These are phyloP conservation scores for Phytophthora capsici DNA, from an alignment of 352 stramenopile species.

Conservation along the genomic window DNA sequence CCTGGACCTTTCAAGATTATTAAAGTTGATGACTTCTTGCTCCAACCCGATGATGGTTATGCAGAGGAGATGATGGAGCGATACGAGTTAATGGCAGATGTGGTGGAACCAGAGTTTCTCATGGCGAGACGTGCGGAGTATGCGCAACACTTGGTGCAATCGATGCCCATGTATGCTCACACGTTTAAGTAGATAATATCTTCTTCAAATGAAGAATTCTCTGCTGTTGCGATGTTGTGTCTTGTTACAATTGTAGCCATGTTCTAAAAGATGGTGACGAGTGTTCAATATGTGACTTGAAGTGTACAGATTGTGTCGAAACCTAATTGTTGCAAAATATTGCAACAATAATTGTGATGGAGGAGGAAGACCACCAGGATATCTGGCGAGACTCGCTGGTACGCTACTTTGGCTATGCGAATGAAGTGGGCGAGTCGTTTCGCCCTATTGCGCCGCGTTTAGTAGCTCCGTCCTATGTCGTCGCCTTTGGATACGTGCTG, in stretches of 20 bases:
- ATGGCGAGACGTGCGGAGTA: slow-evolving; percentile 38
- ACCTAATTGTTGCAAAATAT: neutral
- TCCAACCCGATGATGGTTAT: slow-evolving; percentile 17
- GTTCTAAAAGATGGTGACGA: no score
- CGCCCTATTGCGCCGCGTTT: slow-evolving; percentile 73
- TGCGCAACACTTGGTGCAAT: slow-evolving; percentile 32
- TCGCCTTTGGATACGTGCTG: slow-evolving; percentile 87
- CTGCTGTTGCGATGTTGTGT: no score
- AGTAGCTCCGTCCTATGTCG: slow-evolving; percentile 77
- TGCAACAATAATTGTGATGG: neutral
- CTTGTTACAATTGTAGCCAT: no score
- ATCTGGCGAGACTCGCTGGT: slow-evolving; percentile 89
- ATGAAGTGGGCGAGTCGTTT: slow-evolving; percentile 91
- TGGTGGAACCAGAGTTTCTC: slow-evolving; percentile 37
- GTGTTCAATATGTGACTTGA: no score
- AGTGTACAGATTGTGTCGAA: neutral
- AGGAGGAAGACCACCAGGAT: slow-evolving; percentile 34
- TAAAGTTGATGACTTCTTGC: slow-evolving; percentile 30
- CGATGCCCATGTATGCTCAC: slow-evolving; percentile 36
- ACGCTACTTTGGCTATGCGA: slow-evolving; percentile 90
- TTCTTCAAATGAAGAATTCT: no score
- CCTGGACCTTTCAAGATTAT: slow-evolving; percentile 9
- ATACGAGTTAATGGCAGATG: slow-evolving; percentile 29
- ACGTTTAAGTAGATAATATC: slow-evolving; percentile 27
- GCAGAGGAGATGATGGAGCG: slow-evolving; percentile 39